Percentiles rank a stretch among this genome's conserved stretches.
phyloP scores from a whole-genome alignment of 169 alveolate species.

The Prorocentrum cordatum region DNA sequence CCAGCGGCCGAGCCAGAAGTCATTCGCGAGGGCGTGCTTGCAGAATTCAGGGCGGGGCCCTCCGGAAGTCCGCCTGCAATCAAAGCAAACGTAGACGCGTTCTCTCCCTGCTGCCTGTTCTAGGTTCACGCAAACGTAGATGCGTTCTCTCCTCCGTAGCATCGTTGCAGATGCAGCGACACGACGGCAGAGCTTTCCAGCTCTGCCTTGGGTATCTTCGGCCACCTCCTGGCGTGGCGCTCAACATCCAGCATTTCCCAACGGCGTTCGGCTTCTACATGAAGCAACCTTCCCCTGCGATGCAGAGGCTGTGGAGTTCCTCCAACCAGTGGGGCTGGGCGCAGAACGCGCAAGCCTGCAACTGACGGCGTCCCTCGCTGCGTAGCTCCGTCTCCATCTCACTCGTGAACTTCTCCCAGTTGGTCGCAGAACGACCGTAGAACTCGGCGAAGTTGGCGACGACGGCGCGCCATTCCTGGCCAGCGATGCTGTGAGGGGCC shows the following conservation, averaged over 20 bases:
- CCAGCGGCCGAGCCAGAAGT: neutral
- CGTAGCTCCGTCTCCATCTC: too few species aligned
- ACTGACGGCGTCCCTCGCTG: too few species aligned
- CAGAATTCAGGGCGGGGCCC: neutral
- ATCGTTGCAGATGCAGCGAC: too few species aligned
- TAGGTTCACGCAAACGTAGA: neutral
- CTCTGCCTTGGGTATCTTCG: neutral
- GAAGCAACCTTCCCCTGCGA: neutral
- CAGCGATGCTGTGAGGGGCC: neutral
- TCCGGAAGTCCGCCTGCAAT: neutral
- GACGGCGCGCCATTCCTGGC: too few species aligned
- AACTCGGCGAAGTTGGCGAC: too few species aligned
- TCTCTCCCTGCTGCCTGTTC: neutral
- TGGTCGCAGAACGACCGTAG: too few species aligned
- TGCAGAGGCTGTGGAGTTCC: too few species aligned
- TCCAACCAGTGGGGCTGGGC: too few species aligned
- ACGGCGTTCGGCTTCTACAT: neutral
- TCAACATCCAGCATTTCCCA: neutral
- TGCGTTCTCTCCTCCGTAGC: neutral
- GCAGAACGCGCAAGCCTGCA: too few species aligned
- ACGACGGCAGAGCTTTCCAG: neutral
- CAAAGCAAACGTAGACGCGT: neutral
- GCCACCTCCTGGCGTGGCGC: neutral
- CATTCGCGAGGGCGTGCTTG: slow-evolving; percentile 4
- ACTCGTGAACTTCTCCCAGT: too few species aligned